Percentiles rank a stretch among this genome's conserved stretches.
phyloP scores from a whole-genome alignment of 2,329 filamentous ascomycete species.

The Fusarium protoensiforme region DNA sequence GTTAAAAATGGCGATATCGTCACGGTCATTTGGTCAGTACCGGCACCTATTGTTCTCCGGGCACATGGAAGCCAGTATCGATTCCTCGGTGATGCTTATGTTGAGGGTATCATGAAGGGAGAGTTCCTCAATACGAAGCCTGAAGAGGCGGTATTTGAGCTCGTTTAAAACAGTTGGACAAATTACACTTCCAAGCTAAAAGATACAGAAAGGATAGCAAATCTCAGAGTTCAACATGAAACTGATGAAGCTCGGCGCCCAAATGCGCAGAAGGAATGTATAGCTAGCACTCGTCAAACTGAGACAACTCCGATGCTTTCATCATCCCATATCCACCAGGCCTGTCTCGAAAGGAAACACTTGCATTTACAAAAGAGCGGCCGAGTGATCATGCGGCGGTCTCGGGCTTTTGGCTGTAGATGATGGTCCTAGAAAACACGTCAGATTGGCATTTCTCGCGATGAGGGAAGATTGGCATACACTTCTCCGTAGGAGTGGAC shows the following conservation, averaged over 20 bases:
- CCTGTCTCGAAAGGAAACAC: background rate
- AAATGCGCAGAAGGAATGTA: background rate
- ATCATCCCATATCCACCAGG: background rate
- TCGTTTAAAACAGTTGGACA: background rate
- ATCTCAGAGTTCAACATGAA: background rate
- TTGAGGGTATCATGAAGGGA: slow-evolving; percentile 35
- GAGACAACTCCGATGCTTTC: background rate
- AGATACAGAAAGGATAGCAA: background rate
- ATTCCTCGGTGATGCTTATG: slow-evolving; percentile 32
- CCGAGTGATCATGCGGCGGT: background rate
- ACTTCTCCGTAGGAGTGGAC: slow-evolving; percentile 12
- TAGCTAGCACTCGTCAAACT: background rate
- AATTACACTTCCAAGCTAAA: background rate
- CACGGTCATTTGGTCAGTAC: slow-evolving; percentile 20
- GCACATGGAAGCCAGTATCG: background rate
- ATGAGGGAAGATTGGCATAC: background rate
- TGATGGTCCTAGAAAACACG: background rate
- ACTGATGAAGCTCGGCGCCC: background rate
- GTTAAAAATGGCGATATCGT: slow-evolving; percentile 23
- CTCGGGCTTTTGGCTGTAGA: slow-evolving; percentile 4
- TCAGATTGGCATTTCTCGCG: background rate
- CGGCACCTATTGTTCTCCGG: slow-evolving; percentile 22
- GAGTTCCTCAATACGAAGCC: slow-evolving; percentile 26
- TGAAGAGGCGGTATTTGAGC: background rate
- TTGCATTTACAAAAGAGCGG: background rate